Evolutionary conservation across 1,284 basidiomycete genomes (phyloP).

Genomic region (Cryptococcus sp.): DNA sequence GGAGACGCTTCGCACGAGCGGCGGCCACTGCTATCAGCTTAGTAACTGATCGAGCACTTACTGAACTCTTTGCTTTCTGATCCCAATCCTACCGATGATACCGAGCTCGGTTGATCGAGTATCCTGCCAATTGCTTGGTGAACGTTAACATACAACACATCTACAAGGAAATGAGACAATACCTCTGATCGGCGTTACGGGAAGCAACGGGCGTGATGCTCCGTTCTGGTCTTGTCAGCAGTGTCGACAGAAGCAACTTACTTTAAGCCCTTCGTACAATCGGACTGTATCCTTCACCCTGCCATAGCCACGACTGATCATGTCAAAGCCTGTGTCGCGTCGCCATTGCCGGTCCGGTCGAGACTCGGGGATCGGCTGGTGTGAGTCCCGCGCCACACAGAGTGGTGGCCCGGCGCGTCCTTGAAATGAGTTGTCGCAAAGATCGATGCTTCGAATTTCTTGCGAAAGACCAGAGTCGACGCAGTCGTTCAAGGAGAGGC

Average conservation of each 20-base stretch:
- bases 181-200: slow-evolving; percentile 15
- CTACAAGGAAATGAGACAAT: background rate
- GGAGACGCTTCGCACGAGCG: background rate
- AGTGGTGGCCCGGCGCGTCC: no score
- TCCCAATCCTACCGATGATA: slow-evolving; percentile 9
- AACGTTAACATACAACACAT: background rate
- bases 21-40: background rate
- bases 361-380: background rate
- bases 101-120: slow-evolving; percentile 8
- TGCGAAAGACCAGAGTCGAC: no score
- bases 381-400: no score
- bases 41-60: background rate
- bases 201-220: background rate
- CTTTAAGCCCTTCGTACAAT: slow-evolving; percentile 7
- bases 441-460: no score
- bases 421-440: no score
- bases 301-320: slow-evolving; percentile 1
- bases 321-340: background rate
- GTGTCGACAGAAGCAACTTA: background rate
- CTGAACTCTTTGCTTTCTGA: slow-evolving; percentile 11
- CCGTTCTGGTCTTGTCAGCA: background rate
- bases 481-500: no score
- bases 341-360: background rate
- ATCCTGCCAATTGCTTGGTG: slow-evolving; percentile 16
- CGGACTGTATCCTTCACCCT: slow-evolving; percentile 16